These are phyloP conservation scores for Tripterygium wilfordii DNA, from an alignment of 177 flowering plant genomes.

Conservation along the genomic window DNA sequence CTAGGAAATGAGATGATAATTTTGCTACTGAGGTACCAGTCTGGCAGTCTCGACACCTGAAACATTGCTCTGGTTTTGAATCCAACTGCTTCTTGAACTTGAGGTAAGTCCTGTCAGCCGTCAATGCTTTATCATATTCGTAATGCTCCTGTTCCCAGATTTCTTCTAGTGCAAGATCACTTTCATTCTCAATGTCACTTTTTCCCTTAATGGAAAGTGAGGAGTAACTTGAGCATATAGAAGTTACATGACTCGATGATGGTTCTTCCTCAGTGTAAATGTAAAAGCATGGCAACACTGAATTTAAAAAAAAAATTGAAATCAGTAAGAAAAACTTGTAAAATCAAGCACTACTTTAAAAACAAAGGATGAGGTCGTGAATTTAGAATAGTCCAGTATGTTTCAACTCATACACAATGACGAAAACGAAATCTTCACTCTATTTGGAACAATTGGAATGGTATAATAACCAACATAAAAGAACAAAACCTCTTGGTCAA, in stretches of 20 bases:
- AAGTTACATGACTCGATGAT: constrained; percentile 18
- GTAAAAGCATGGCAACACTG: constrained; percentile 94
- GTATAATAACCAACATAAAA: background rate
- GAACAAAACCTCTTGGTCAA: too few species aligned
- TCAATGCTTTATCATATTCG: constrained; percentile 79
- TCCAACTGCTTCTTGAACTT: constrained; percentile 87
- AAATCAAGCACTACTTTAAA: constrained; percentile 5
- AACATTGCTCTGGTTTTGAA: constrained; percentile 83
- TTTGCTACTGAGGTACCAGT: background rate
- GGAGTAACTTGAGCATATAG: constrained; percentile 30
- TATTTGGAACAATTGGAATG: too few species aligned
- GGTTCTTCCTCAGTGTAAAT: constrained; percentile 49
- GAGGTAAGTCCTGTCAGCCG: constrained; percentile 82
- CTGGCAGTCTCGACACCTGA: constrained; percentile 46
- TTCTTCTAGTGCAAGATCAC: constrained; percentile 46
- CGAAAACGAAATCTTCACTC: too few species aligned
- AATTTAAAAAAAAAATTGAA: constrained; percentile 24
- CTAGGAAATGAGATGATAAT: background rate
- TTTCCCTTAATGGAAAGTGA: constrained; percentile 43
- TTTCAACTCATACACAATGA: too few species aligned
- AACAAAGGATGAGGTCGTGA: constrained; percentile 5
- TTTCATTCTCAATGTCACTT: constrained; percentile 18
- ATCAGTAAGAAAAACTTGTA: background rate
- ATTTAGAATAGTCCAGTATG: too few species aligned
- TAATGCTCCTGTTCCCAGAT: constrained; percentile 71